These are phyloP conservation scores for Oryza meyeriana DNA, from an alignment of 176 grass and related monocot genomes.

Conservation along the genomic window DNA sequence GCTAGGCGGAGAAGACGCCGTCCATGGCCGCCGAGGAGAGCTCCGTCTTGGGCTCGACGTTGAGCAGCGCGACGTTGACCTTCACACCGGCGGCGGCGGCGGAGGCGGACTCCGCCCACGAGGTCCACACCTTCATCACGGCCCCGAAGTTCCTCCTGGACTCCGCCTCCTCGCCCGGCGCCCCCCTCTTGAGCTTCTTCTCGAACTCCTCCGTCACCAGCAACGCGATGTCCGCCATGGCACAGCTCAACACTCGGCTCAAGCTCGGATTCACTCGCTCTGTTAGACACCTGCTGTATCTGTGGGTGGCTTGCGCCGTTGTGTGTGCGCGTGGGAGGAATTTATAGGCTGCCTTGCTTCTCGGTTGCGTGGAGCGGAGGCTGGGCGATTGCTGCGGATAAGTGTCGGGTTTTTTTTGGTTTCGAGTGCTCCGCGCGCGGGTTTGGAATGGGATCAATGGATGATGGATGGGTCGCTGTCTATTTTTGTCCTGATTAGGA, in stretches of 20 bases:
- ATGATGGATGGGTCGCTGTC: background rate
- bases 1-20: constrained; percentile 74
- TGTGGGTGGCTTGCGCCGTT: background rate
- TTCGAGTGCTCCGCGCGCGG: background rate
- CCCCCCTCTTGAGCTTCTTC: constrained; percentile 46
- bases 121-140: constrained; percentile 39
- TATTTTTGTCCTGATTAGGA: background rate
- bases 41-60: constrained; percentile 44
- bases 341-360: constrained; percentile 18
- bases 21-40: constrained; percentile 36
- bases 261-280: background rate
- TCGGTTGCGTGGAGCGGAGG: background rate
- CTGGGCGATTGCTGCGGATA: constrained; percentile 16
- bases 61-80: constrained; percentile 36
- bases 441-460: background rate
- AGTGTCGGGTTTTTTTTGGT: background rate
- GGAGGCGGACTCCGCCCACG: constrained; percentile 37
- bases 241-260: background rate
- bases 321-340: background rate
- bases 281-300: background rate
- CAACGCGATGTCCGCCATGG: constrained; percentile 74
- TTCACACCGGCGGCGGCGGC: constrained; percentile 28
- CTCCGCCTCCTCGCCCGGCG: background rate
- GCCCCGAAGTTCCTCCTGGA: constrained; percentile 31
- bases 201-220: constrained; percentile 78